Conservation (phyloP, 2,329 filamentous ascomycete species). For the Microsporum ferrugineum region DNA sequence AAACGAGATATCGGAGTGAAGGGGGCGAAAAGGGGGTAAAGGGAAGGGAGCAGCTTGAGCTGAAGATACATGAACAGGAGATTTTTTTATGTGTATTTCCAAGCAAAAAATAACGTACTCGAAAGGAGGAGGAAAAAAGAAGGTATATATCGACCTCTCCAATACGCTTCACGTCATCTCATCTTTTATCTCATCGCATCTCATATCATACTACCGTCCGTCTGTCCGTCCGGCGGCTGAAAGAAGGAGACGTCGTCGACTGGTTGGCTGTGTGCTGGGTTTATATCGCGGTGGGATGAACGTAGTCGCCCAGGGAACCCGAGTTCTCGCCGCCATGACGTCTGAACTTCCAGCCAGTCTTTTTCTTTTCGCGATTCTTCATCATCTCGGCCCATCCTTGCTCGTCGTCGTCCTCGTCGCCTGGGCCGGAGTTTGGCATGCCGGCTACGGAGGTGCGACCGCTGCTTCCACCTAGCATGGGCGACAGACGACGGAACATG, state of each 20-base stretch:
- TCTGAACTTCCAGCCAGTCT: conserved; percentile 37
- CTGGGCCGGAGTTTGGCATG: conserved; percentile 12
- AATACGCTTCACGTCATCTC: neutral
- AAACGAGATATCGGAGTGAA: neutral
- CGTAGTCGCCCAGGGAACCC: conserved; percentile 24
- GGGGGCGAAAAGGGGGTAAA: neutral
- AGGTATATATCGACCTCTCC: neutral
- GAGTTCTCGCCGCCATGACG: conserved; percentile 21
- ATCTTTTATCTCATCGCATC: neutral
- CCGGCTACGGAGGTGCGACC: conserved; percentile 1
- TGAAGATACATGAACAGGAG: neutral
- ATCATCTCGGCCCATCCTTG: conserved; percentile 42
- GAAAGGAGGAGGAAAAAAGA: neutral
- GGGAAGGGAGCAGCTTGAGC: neutral
- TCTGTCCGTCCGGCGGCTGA: neutral
- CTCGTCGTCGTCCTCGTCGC: conserved; percentile 34
- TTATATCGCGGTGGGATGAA: conserved; percentile 26
- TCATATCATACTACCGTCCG: neutral
- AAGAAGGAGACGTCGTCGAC: neutral
- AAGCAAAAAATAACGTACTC: neutral
- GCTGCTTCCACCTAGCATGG: conserved; percentile 6
- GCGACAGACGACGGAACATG: conserved; percentile 5
- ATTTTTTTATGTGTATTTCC: neutral
- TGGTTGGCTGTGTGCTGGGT: neutral
- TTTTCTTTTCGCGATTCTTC: conserved; percentile 40